Evolutionary conservation across 768 basidiomycete genomes (phyloP).

Genomic region (Podaxis sp.): DNA sequence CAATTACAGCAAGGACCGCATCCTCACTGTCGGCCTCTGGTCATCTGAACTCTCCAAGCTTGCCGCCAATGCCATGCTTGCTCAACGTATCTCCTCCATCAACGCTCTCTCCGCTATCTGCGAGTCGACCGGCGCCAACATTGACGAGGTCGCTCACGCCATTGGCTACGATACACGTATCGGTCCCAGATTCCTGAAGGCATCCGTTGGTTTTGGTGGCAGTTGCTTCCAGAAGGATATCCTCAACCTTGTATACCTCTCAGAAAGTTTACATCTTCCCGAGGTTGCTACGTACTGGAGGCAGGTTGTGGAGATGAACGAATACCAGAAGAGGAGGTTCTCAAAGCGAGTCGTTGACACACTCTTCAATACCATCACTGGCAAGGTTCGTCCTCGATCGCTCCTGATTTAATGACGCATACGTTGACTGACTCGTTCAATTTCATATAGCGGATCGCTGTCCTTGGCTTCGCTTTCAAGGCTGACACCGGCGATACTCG

Average conservation of each 20-base stretch:
- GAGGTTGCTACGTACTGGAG: constrained; percentile 98
- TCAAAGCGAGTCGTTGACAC: constrained; percentile 95
- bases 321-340: constrained; percentile 96
- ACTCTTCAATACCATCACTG: constrained; percentile 97
- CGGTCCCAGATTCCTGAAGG: constrained; percentile 93
- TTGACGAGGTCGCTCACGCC: constrained; percentile 95
- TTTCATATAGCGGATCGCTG: constrained; percentile 71
- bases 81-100: constrained; percentile 97
- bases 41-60: constrained; percentile 98
- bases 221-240: constrained; percentile 99
- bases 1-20: constrained; percentile 56
- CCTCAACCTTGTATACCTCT: constrained; percentile 96
- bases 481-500: constrained; percentile 99
- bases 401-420: background rate
- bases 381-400: constrained; percentile 65
- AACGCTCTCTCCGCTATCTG: constrained; percentile 98
- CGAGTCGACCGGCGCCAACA: constrained; percentile 97
- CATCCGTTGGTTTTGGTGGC: constrained; percentile 95
- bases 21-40: constrained; percentile 96
- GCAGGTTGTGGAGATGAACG: constrained; percentile 97
- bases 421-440: constrained; percentile 2
- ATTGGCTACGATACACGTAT: constrained; percentile 92
- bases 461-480: constrained; percentile 98
- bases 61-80: constrained; percentile 99
- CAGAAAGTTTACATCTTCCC: constrained; percentile 90